Base-by-base conservation (phyloP, 352 stramenopile species). In the Globisporangium paddicum region DNA sequence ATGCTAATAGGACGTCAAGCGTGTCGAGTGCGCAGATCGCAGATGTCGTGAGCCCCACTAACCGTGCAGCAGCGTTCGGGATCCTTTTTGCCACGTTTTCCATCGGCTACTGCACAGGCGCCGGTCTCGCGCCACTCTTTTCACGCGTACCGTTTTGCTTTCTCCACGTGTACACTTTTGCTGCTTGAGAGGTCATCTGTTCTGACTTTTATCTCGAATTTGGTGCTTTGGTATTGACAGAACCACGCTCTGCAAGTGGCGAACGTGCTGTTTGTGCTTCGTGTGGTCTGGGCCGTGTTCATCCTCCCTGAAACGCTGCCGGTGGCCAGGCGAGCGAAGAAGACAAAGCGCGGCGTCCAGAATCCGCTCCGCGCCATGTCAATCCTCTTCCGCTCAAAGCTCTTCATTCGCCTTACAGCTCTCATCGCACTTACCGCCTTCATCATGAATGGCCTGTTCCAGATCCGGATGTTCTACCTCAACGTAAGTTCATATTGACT, bases 381-480 rank as follows among this genome's bases (percentile, higher is more conserved):
- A 9, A 93, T 89, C 55, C 73, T 93, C 10, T 73, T 79, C n/a
- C 76, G 80, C 1, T 69, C 81, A 8, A 54, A 75, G 55, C 69
- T 90, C 18, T 90, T 90, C 47, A 75, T 80, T 41, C 67, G 76
- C 5, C 64, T 93, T 28, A 90, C 77, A 6, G 67, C 61, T 23
- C 64, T 93, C 58, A 88, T 93, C 42, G 79, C 72, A 18, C 63
- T 90, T 60, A 90, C 79, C 34, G 79, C 51, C 9, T 93, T 90
- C 41, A 77, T 86, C n/a, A 57, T 67, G 40, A 79, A 73, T 19
- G 80, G 79, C 8, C 62, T 82, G 46, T 79, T 67, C 38, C 78
- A 89, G 49, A 88, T 89, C 48, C 75, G 74, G 28, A 69, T 77
- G 19, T 93, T 88, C 66, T 90, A 80, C 60, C 67, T 93, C 14